Evolutionary conservation across 331 rosid species (phyloP), one percentile per base, ranked within the genome.

Genomic region (Pyracantha coccinea): DNA sequence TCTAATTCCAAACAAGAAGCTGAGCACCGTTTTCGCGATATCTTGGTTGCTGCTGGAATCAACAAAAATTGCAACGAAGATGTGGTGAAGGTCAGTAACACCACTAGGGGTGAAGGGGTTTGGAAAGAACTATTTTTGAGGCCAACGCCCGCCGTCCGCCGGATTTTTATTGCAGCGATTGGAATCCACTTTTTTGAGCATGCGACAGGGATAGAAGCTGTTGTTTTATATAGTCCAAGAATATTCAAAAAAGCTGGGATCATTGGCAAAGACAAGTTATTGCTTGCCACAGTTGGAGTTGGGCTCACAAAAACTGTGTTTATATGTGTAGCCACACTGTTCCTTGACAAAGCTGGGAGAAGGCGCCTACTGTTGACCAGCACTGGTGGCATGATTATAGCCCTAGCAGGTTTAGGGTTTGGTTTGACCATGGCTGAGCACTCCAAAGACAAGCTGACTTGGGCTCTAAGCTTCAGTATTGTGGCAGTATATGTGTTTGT

Each of bases 161-260:
- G 92, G 85, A 92, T 92, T 28, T 19, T 92, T 17, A 66, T 85
- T 1, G 92, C 96, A 0, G 93, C 89, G 0, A 4, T 94, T 2
- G 99, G 96, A 5, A 79, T 94, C n/a, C 97, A 92, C 66, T 94
- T 94, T 61, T 90, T 89, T 10, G 86, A 94, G 71, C 99, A 92
- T 8, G 91, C 93, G 8, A 82, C 89, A 0, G 99, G 99, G 2
- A 92, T 94, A 8, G 96, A 94, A 78, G 97, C 97, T 4, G 85
- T 92, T 8, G 73, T 94, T 58, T 32, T 94, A 59, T 94, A 88
- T 31, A 73, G 99, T 35, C 99, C 97, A 1, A 86, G 97, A 80
- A 94, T 94, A 13, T 94, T 92, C 47, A 88, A 68, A 62, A 79
- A 86, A 76, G 99, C 97, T 13, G 99, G 99, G 9, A 67, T 94